These are phyloP conservation scores for Trametes elegans DNA, from an alignment of 768 basidiomycete species.

Conservation along the genomic window DNA sequence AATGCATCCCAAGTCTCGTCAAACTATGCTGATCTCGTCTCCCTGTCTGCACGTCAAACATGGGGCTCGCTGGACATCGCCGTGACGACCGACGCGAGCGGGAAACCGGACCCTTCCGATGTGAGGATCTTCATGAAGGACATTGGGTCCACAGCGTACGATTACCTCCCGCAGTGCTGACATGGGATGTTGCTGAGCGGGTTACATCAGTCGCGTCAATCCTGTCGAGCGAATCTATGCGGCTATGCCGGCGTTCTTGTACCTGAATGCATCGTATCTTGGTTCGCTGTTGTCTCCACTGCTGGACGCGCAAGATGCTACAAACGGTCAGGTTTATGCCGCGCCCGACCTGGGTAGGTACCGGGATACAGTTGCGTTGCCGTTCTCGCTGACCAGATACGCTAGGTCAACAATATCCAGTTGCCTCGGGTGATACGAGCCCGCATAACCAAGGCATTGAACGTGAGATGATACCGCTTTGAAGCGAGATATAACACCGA, in stretches of 20 bases:
- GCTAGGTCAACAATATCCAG: slow-evolving; percentile 7
- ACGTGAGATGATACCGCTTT: neutral
- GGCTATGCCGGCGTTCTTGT: slow-evolving; percentile 30
- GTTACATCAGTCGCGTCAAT: slow-evolving; percentile 25
- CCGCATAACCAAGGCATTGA: slow-evolving; percentile 8
- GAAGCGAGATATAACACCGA: no score
- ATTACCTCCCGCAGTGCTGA: neutral
- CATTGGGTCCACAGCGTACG: neutral
- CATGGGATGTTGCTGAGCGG: neutral
- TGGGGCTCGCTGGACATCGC: slow-evolving; percentile 30
- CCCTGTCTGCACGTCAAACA: slow-evolving; percentile 28
- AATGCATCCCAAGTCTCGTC: slow-evolving; percentile 23
- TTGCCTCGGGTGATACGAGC: slow-evolving; percentile 5
- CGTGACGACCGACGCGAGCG: slow-evolving; percentile 14
- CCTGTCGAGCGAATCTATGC: slow-evolving; percentile 34
- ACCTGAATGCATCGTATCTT: slow-evolving; percentile 30
- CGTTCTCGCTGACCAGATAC: neutral
- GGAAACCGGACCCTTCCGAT: slow-evolving; percentile 24
- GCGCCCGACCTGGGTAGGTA: slow-evolving; percentile 29
- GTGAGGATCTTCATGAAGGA: slow-evolving; percentile 24
- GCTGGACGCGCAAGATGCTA: slow-evolving; percentile 24
- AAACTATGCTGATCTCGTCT: slow-evolving; percentile 25
- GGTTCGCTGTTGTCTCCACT: slow-evolving; percentile 28
- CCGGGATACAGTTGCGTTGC: no score
- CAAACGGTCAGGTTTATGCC: slow-evolving; percentile 23